These are phyloP conservation scores for Russula brevipes DNA, from an alignment of 768 basidiomycete species.

Conservation along the genomic window DNA sequence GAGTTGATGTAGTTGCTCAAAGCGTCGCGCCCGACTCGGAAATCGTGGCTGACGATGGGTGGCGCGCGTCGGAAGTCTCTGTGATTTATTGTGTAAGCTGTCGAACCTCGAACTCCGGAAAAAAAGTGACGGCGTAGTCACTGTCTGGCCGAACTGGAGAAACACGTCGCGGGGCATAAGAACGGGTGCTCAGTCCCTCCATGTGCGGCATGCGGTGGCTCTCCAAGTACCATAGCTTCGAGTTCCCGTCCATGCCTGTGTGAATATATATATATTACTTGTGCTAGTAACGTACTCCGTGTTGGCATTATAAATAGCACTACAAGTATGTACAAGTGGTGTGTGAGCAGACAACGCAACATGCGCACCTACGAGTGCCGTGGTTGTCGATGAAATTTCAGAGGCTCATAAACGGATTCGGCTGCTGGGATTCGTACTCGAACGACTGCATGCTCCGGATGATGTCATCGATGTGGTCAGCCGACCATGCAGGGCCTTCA, in stretches of 20 bases:
- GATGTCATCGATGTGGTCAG: conserved; percentile 10
- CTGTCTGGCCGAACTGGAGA: too few relatives aligned
- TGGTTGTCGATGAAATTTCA: neutral
- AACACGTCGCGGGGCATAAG: too few relatives aligned
- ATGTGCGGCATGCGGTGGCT: too few relatives aligned
- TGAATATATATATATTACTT: neutral
- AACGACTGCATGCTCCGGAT: conserved; percentile 2
- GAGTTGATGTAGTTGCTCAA: too few relatives aligned
- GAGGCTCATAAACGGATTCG: neutral
- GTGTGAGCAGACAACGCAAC: neutral
- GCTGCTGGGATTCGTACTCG: neutral
- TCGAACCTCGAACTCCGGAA: too few relatives aligned
- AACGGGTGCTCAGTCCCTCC: too few relatives aligned
- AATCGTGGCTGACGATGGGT: too few relatives aligned
- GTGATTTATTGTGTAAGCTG: too few relatives aligned
- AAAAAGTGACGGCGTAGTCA: too few relatives aligned
- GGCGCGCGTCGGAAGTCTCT: too few relatives aligned
- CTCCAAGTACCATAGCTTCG: neutral
- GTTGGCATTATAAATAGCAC: neutral
- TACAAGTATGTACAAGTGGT: conserved; percentile 17
- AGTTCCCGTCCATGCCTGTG: neutral
- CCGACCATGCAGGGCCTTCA: conserved; percentile 6
- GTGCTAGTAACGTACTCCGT: neutral
- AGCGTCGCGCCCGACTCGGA: too few relatives aligned
- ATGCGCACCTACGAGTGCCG: neutral